Percentiles rank a stretch among this genome's conserved stretches.
These are phyloP conservation scores for Mortierella alpina DNA, from an alignment of 192 early-diverging fungal species.

Conservation along the genomic window DNA sequence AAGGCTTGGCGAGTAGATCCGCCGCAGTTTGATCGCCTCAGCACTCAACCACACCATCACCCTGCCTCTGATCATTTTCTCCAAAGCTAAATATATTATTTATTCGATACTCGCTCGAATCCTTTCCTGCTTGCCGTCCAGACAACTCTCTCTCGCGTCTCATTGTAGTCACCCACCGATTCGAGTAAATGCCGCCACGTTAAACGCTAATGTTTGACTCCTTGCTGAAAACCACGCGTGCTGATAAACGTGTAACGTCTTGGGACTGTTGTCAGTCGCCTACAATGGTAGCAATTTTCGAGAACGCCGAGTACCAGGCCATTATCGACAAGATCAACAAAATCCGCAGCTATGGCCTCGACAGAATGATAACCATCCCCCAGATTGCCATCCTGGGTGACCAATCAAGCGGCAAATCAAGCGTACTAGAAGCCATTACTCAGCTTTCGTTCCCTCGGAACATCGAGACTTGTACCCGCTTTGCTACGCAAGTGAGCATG, in stretches of 20 bases:
- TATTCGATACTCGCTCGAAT: no score
- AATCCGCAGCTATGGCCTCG: slow-evolving; percentile 36
- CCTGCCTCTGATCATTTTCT: no score
- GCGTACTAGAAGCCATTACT: slow-evolving; percentile 36
- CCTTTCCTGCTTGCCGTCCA: no score
- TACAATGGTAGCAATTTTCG: slow-evolving; percentile 14
- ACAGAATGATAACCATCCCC: slow-evolving; percentile 41
- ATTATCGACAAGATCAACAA: slow-evolving; percentile 44
- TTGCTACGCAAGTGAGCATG: slow-evolving; percentile 40
- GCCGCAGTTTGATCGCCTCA: no score
- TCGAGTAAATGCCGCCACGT: no score
- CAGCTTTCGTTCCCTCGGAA: slow-evolving; percentile 32
- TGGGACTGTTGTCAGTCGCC: not conserved
- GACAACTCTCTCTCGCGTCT: no score
- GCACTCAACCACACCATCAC: no score
- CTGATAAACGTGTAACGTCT: not conserved
- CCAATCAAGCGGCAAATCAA: slow-evolving; percentile 45
- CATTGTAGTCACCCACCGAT: no score
- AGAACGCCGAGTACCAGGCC: slow-evolving; percentile 29
- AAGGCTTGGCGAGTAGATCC: no score
- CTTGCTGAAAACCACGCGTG: no score
- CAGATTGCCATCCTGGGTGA: slow-evolving; percentile 49
- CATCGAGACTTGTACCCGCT: slow-evolving; percentile 39
- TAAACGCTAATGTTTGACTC: no score
- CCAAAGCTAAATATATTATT: no score